Evolutionary conservation across 345 rosid genomes (phyloP).

Genomic region (Dipteronia sinensis): DNA sequence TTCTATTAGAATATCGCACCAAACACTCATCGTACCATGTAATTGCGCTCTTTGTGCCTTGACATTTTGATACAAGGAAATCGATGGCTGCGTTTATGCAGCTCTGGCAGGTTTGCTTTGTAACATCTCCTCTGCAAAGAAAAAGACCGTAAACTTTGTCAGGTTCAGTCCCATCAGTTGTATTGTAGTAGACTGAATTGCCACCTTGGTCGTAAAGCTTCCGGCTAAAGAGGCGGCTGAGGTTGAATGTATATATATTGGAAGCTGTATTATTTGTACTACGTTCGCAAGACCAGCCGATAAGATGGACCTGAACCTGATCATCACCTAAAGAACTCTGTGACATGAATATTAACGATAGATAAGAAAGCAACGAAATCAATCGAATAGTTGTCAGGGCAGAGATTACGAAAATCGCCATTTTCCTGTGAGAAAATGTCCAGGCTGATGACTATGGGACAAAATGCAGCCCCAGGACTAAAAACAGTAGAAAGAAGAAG

Average conservation of each 20-base stretch:
- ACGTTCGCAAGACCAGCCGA: background rate
- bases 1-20: constrained; percentile 31
- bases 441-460: too few relatives aligned
- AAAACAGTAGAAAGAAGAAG: too few relatives aligned
- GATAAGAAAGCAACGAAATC: background rate
- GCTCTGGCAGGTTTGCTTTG: constrained; percentile 5
- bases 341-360: background rate
- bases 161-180: constrained; percentile 3
- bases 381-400: background rate
- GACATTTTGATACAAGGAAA: constrained; percentile 21
- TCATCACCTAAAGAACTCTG: background rate
- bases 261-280: background rate
- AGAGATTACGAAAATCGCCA: background rate
- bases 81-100: constrained; percentile 18
- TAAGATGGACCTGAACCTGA: background rate
- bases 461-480: too few relatives aligned
- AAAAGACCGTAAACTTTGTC: constrained; percentile 23
- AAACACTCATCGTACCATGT: constrained; percentile 44
- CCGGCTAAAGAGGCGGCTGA: background rate
- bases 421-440: background rate
- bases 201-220: background rate
- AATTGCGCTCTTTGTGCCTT: constrained; percentile 23
- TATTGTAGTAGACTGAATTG: background rate
- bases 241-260: background rate
- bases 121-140: constrained; percentile 16